Base-by-base conservation (phyloP, 495 filamentous ascomycete species). In the Cetradonia linearis region DNA sequence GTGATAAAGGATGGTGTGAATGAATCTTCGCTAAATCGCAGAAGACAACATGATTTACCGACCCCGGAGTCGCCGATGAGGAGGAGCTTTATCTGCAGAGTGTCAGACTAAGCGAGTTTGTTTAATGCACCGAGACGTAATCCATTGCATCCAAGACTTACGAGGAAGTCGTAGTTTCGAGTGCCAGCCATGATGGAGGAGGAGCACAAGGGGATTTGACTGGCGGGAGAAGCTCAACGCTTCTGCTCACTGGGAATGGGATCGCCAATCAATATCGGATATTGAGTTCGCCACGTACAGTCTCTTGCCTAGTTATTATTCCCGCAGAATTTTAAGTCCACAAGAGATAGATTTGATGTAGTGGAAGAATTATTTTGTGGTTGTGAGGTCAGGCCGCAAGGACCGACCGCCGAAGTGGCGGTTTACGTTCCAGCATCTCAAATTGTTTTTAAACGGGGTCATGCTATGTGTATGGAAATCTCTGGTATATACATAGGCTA, bases 1-100 rank as follows among this genome's bases (percentile, higher is more conserved):
- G 93, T 97, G 77, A 98, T 98, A 78, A 97, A 98, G 63, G 91
- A 96, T 37, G 93, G 93, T 34, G 78, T 98, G 77, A 98, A 98
- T 13, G 91, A 95, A 77, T 98, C 93, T 76, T 98, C 93, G 72
- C 91, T 96, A 78, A 98, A 98, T 67, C 93, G 89, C 64, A 98
- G 79, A 68, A 98, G 82, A 76, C 93, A 98, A 81, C 93, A 98
- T 62, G 93, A 97, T 75, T 98, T 98, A 66, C 93, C 93, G 11
- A 97, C 93, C 62, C 93, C 93, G 18, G 91, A 96, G 77, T 98
- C 93, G 68, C 93, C 93, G 70, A 98, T 98, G 71, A 98, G 83
- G 70, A 99, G 82, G 58, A 99, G 82, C 78, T 99, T 99, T 78
- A 99, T 99, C 93, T 96, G 70, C 42, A 20, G 31, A 13, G 18